Base-by-base conservation (phyloP, 179 eudicot species). In the Nepenthes alata region DNA sequence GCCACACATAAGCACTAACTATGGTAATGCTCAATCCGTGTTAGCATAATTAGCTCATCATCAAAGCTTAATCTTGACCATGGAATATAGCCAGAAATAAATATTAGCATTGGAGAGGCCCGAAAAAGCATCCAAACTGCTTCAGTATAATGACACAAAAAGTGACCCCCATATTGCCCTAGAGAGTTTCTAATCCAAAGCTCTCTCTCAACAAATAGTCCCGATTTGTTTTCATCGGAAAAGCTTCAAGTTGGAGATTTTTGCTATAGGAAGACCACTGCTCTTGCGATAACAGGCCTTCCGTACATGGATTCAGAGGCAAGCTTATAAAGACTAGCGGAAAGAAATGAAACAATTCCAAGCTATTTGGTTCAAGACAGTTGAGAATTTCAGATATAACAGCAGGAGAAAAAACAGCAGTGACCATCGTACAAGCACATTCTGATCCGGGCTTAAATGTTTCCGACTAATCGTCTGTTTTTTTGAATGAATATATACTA, bases 291-390 rank as follows among this genome's bases (percentile, higher is more conserved):
- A 93, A 59, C 83, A 93, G 52, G 87, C 88, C 80, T 87, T 93
- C 98, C 98, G 89, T 41, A 77, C 83, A 52, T 67, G 66, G 67
- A 95, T 13, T 93, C 94, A 2, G 95, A 80, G 6, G 94, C 94
- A 66, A 89, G 70, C 72, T 77, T 78, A 77, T 77, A 81, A 10
- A 89, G 71, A 37, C 66, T 68, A 9, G 85, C 77, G 13, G 83
- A 84, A 49, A 93, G 97, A 73, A 97, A 93, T 36, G 91, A 93
- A 36, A 89, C 84, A 56, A 89, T 62, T 10, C 95, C 97, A 59
- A 93, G 96, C 80, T 88, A 97, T 65, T 25, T 89, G 97, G 98
- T 56, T 87, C 95, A 58, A 93, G 88, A 66, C 85, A 93, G 59
- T 83, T 93, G 11, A 93, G 72, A 58, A 93, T 89, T 72, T 93